Percentiles rank a stretch among this genome's conserved stretches.
These are phyloP conservation scores for Trichoderma semiorbis DNA, from an alignment of 2,329 filamentous ascomycete species.

Conservation along the genomic window DNA sequence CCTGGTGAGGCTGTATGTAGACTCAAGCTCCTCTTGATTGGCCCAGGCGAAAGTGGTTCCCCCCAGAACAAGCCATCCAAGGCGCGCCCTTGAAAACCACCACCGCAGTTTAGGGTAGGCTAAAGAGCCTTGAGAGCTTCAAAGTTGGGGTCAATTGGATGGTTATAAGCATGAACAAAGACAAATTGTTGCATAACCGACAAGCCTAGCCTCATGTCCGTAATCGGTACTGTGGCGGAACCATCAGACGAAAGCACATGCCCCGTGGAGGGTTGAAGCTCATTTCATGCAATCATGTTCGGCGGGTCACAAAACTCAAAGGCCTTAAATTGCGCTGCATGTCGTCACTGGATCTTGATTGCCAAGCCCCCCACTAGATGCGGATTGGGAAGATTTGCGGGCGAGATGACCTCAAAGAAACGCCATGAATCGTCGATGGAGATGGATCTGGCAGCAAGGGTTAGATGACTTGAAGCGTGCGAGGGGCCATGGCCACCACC, in stretches of 20 bases:
- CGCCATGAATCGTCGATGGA: not conserved
- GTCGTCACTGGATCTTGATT: not conserved
- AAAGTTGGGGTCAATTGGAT: not conserved
- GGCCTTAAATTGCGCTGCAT: not conserved
- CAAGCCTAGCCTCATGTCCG: too few relatives aligned
- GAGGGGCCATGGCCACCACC: slow-evolving; percentile 65
- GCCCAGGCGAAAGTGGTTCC: not conserved
- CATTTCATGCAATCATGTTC: not conserved
- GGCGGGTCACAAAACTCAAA: not conserved
- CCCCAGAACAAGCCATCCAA: not conserved
- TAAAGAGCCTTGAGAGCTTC: not conserved
- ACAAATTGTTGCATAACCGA: not conserved
- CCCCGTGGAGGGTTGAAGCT: not conserved
- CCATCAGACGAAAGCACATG: not conserved
- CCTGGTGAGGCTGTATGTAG: not conserved
- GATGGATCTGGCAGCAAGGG: too few relatives aligned
- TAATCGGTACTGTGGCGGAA: not conserved
- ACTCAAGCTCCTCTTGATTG: not conserved
- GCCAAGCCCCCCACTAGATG: not conserved
- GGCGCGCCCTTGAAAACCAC: not conserved
- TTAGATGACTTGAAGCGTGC: slow-evolving; percentile 49
- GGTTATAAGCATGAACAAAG: not conserved
- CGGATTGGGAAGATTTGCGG: not conserved
- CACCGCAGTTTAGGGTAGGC: not conserved
- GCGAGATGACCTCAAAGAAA: not conserved